Base-by-base conservation (phyloP, 257 asterid species). In the Salvia hispanica region DNA sequence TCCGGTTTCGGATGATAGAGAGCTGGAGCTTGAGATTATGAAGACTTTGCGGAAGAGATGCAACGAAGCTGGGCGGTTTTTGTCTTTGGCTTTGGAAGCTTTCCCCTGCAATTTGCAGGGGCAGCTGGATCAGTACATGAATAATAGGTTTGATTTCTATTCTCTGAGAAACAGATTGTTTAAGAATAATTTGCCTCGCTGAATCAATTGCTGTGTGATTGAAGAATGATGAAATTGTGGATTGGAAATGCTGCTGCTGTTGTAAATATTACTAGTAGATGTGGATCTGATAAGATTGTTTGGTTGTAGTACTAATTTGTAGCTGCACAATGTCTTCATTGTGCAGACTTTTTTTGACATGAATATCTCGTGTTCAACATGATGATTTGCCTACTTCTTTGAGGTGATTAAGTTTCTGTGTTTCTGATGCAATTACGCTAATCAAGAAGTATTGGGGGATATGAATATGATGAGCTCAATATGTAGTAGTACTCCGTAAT, bases 51-150 rank as follows among this genome's bases (percentile, higher is more conserved):
- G 70, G 64, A 86, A 74, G 77, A 85, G 86, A 77, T 86, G 96
- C 70, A 44, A 64, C 10, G 86, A 91, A 40, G 69, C 71, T 3
- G 86, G 82, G 70, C 73, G 90, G 72, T 69, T 78, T 16, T 12
- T 91, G 59, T 84, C 91, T 7, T 59, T 91, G 77, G 97, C 93
- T 53, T 66, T 88, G 80, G 93, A 88, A 69, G 92, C 90, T 45
- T 83, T 91, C 85, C 93, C 97, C 9, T 81, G 77, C 58, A 70
- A 85, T 76, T 74, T 88, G 12, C 97, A 91, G 75, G 81, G 64
- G 11, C 95, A 83, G 57, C 91, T 91, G 61, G 63, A 86, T 77
- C 85, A 77, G 42, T 88, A 62, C 47, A 63, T 85, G 79, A 88
- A 79, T 48, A 61, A 66, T 62, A 82, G 88, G 96, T 86, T 64